Percentiles rank a stretch among this genome's conserved stretches.
Evolutionary conservation across 2,329 filamentous ascomycete species (phyloP).

Genomic region (Trichoderma guizhouense): DNA sequence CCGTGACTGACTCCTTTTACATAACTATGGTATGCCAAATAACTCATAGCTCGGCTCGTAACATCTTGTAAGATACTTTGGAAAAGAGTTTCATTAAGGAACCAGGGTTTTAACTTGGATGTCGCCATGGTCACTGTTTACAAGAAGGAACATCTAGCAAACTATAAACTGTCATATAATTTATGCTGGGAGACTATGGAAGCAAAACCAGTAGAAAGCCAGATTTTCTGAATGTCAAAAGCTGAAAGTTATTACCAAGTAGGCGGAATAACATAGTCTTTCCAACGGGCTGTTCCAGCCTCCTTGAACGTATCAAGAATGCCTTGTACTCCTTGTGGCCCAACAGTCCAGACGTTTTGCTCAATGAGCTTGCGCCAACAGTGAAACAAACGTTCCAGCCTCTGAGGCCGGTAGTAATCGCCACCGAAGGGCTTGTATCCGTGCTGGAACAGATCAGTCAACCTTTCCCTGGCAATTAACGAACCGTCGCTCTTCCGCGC

Average conservation of each 20-base stretch:
- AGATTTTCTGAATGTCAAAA: background rate
- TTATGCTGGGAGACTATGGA: background rate
- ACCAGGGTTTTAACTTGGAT: background rate
- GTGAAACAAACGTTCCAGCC: constrained; percentile 18
- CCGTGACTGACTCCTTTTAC: background rate
- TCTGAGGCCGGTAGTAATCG: constrained; percentile 25
- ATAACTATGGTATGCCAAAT: background rate
- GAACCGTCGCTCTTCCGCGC: constrained; percentile 7
- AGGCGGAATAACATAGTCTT: constrained; percentile 18
- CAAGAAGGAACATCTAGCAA: background rate
- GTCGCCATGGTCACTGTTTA: background rate
- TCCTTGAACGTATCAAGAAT: constrained; percentile 15
- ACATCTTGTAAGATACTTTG: background rate
- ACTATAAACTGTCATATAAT: background rate
- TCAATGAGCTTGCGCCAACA: constrained; percentile 15
- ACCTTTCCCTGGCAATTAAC: constrained; percentile 1
- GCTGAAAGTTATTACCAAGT: constrained; percentile 11
- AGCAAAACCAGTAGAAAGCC: background rate
- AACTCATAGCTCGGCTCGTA: background rate
- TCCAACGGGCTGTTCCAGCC: constrained; percentile 10
- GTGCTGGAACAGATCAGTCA: constrained; percentile 32
- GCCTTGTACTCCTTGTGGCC: constrained; percentile 18
- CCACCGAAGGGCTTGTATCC: constrained; percentile 33
- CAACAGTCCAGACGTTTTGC: constrained; percentile 16
- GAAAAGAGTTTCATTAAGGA: background rate